Conservation (phyloP, 768 basidiomycete genomes). For the Xerocomus spinulosus region DNA sequence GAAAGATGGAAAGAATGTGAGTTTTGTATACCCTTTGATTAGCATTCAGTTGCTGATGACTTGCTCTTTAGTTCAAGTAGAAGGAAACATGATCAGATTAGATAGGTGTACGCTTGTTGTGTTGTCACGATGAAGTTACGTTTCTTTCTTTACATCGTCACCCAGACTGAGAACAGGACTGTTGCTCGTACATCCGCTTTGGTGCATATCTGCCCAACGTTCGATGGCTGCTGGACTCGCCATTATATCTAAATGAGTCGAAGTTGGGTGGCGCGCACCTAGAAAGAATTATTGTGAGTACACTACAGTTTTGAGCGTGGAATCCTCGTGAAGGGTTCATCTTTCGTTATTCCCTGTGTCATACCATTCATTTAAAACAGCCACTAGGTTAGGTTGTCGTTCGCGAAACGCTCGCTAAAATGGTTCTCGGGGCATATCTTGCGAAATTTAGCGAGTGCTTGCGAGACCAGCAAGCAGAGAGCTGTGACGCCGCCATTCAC, state of each 20-base stretch:
- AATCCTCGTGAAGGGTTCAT: too few relatives aligned
- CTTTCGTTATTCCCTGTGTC: too few relatives aligned
- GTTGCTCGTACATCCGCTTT: neutral
- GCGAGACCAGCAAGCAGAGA: neutral
- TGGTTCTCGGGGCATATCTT: too few relatives aligned
- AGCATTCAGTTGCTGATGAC: neutral
- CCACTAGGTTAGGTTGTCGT: too few relatives aligned
- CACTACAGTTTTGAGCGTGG: too few relatives aligned
- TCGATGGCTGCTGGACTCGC: neutral
- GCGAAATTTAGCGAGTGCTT: too few relatives aligned
- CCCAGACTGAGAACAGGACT: neutral
- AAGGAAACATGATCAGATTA: slow-evolving; percentile 9
- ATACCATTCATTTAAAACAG: too few relatives aligned
- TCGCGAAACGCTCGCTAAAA: too few relatives aligned
- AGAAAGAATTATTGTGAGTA: too few relatives aligned
- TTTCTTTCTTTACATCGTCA: neutral
- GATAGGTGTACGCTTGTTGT: slow-evolving; percentile 23
- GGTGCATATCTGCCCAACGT: neutral
- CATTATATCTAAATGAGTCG: too few relatives aligned
- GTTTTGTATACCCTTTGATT: slow-evolving; percentile 30
- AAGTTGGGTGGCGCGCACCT: too few relatives aligned
- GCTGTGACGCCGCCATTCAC: neutral
- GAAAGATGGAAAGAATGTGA: slow-evolving; percentile 86
- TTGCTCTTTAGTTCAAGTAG: slow-evolving; percentile 21
- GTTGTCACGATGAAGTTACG: slow-evolving; percentile 3